Conservation (phyloP, 495 filamentous ascomycete genomes). For the Stereocaulon alpinum region DNA sequence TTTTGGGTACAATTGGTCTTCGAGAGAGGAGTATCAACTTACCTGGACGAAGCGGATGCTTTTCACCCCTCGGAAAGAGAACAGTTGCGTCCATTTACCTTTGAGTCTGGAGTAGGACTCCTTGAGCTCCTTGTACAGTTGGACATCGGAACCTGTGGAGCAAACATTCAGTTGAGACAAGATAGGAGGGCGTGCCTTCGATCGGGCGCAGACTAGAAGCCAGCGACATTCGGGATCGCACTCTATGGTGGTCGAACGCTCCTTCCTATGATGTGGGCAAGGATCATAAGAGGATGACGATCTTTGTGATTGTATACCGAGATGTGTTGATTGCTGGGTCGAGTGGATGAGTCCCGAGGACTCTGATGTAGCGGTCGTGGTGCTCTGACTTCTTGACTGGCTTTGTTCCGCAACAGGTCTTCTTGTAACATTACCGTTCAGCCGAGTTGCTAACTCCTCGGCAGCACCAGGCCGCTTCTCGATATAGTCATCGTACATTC, state of each 20-base stretch:
- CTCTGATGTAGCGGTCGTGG: neutral
- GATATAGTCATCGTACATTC: conserved; percentile 31
- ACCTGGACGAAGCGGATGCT: conserved; percentile 31
- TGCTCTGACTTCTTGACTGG: neutral
- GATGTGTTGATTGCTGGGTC: neutral
- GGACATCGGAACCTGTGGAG: conserved; percentile 5
- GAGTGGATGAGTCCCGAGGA: too few species aligned
- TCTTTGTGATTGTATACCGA: neutral
- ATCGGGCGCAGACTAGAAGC: conserved; percentile 11
- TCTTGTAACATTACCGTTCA: conserved; percentile 15
- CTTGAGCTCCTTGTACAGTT: neutral
- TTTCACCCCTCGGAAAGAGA: conserved; percentile 24
- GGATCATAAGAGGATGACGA: neutral
- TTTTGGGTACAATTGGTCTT: too few species aligned
- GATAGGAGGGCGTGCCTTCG: neutral
- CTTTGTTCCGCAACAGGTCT: neutral
- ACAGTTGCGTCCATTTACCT: neutral
- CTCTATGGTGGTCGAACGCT: neutral
- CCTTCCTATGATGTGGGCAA: neutral
- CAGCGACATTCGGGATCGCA: conserved; percentile 7
- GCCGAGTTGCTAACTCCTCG: conserved; percentile 24
- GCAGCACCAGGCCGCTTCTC: conserved; percentile 29
- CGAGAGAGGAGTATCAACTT: too few species aligned
- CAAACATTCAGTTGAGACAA: conserved; percentile 10
- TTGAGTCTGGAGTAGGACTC: neutral